Percentiles rank a stretch among this genome's conserved stretches.
Conservation (phyloP, 2,329 filamentous ascomycete species). For the Neopestalotiopsis sp. region DNA sequence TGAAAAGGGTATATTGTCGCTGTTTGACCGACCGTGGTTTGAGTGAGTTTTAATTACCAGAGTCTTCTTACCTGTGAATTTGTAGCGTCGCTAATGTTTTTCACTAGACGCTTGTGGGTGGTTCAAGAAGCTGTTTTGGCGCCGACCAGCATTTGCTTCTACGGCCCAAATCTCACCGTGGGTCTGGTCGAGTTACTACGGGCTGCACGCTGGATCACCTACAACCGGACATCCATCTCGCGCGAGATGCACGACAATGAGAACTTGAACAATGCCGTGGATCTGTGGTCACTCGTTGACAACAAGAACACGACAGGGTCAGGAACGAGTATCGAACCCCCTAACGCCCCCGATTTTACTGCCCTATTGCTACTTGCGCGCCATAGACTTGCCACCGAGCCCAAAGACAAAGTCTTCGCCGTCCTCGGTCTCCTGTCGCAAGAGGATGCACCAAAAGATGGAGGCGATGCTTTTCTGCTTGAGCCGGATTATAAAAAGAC, state of each 20-base stretch:
- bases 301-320: background rate
- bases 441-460: background rate
- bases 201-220: background rate
- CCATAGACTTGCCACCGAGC: background rate
- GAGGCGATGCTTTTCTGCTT: background rate
- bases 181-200: background rate
- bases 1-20: background rate
- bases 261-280: background rate
- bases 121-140: background rate
- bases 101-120: background rate
- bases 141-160: slow-evolving; percentile 6
- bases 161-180: background rate
- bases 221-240: background rate
- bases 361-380: background rate
- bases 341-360: background rate
- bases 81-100: background rate
- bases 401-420: background rate
- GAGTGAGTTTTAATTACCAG: background rate
- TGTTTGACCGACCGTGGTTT: background rate
- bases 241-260: background rate
- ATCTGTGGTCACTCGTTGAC: background rate
- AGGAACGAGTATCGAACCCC: background rate
- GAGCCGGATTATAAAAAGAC: background rate
- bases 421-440: background rate
- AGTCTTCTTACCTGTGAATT: background rate